phyloP scores from a whole-genome alignment of 2,329 filamentous ascomycete genomes.

The Fusarium coicis region DNA sequence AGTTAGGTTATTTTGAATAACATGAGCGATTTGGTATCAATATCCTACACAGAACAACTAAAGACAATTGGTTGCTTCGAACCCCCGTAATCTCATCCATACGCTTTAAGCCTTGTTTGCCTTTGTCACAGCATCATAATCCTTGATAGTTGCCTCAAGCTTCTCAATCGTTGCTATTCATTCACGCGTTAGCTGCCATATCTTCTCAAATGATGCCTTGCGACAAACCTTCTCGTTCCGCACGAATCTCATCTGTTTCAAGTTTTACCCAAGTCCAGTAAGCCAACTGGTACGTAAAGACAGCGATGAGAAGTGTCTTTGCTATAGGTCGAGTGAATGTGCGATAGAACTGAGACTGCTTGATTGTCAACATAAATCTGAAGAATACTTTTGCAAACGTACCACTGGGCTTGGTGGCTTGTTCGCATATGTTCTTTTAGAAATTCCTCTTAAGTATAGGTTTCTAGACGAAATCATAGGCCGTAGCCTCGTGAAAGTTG shows the following conservation, averaged over 20 bases:
- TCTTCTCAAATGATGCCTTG: constrained; percentile 6
- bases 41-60: not conserved
- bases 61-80: not conserved
- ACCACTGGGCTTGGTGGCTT: constrained; percentile 46
- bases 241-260: constrained; percentile 75
- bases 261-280: constrained; percentile 82
- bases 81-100: not conserved
- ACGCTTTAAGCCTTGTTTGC: constrained; percentile 29
- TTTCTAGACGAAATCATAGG: constrained; percentile 5
- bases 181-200: constrained; percentile 5
- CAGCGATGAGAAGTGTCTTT: constrained; percentile 78
- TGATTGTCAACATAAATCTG: not conserved
- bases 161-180: constrained; percentile 48
- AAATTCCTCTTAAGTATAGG: not conserved
- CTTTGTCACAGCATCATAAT: constrained; percentile 46
- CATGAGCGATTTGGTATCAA: not conserved
- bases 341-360: constrained; percentile 75
- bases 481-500: constrained; percentile 24
- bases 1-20: not conserved
- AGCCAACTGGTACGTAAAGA: constrained; percentile 81
- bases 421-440: constrained; percentile 40
- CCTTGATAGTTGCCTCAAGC: constrained; percentile 53
- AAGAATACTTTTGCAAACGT: not conserved
- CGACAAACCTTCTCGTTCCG: constrained; percentile 65
- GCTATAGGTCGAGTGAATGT: constrained; percentile 77